A percentile compares a stretch with the other conserved stretches of the same genome.
These are phyloP conservation scores for Coleophoma cylindrospora DNA, from an alignment of 2,329 filamentous ascomycete species.

Conservation along the genomic window DNA sequence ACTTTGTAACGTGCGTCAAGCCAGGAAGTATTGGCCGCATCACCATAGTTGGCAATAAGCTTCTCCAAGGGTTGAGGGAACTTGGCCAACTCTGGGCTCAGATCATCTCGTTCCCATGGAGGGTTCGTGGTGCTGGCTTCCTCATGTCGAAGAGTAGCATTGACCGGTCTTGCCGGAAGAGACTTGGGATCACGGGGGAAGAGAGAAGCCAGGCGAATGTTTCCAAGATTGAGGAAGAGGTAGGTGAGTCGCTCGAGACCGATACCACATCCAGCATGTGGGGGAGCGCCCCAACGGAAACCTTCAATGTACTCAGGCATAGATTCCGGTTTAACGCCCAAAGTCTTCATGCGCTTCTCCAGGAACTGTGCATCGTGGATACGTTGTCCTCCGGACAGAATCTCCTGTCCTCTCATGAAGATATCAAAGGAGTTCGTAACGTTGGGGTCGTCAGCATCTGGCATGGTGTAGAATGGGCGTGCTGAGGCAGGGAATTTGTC, in stretches of 20 bases:
- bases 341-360: conserved; percentile 69
- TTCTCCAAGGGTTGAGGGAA: conserved; percentile 73
- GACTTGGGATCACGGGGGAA: conserved; percentile 89
- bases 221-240: conserved; percentile 78
- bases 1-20: conserved; percentile 83
- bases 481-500: conserved; percentile 87
- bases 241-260: conserved; percentile 86
- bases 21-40: conserved; percentile 92
- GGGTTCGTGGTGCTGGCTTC: conserved; percentile 78
- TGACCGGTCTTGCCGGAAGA: conserved; percentile 62
- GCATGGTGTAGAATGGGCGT: conserved; percentile 88
- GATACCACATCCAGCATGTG: conserved; percentile 85
- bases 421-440: conserved; percentile 94
- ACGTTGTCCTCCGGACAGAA: conserved; percentile 87
- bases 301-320: conserved; percentile 90
- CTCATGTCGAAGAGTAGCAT: conserved; percentile 70
- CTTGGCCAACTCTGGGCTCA: conserved; percentile 37
- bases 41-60: conserved; percentile 91
- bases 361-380: conserved; percentile 76
- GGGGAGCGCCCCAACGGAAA: conserved; percentile 84
- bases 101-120: conserved; percentile 47
- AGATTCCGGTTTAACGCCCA: conserved; percentile 70
- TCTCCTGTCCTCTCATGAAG: conserved; percentile 89
- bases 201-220: conserved; percentile 82
- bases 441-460: conserved; percentile 64